A percentile compares a stretch with the other conserved stretches of the same genome.
phyloP scores from a whole-genome alignment of 257 asterid genomes.

The Nicotiana noctiflora region DNA sequence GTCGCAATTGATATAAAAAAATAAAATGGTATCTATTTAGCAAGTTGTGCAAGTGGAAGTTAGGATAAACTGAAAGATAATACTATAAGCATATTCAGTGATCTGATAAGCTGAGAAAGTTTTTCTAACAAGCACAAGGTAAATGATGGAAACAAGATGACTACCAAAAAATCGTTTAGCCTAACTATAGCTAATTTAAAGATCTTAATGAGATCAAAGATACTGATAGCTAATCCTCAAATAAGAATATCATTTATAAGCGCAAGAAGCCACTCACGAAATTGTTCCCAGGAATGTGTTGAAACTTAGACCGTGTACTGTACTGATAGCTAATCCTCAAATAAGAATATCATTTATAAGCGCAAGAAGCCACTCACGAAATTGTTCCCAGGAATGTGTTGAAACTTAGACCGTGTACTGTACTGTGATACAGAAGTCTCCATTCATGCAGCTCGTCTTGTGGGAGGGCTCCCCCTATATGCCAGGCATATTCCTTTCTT shows the following conservation, averaged over 20 bases:
- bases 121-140: neutral
- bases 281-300: conserved; percentile 76
- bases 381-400: conserved; percentile 76
- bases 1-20: neutral
- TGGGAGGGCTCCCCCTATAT: conserved; percentile 75
- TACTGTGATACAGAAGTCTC: conserved; percentile 85
- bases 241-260: neutral
- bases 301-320: conserved; percentile 75
- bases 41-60: conserved; percentile 1
- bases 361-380: conserved; percentile 47
- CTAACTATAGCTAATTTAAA: neutral
- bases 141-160: neutral
- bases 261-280: conserved; percentile 47
- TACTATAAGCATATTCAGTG: neutral
- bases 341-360: neutral
- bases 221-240: neutral
- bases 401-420: conserved; percentile 75
- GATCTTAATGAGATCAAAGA: neutral
- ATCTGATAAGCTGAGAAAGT: neutral
- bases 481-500: conserved; percentile 87
- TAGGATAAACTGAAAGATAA: neutral
- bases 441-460: conserved; percentile 59
- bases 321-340: conserved; percentile 22
- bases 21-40: neutral
- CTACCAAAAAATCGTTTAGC: neutral